Evolutionary conservation across 1,284 basidiomycete species (phyloP).

Genomic region (Apiotrichum sp.): DNA sequence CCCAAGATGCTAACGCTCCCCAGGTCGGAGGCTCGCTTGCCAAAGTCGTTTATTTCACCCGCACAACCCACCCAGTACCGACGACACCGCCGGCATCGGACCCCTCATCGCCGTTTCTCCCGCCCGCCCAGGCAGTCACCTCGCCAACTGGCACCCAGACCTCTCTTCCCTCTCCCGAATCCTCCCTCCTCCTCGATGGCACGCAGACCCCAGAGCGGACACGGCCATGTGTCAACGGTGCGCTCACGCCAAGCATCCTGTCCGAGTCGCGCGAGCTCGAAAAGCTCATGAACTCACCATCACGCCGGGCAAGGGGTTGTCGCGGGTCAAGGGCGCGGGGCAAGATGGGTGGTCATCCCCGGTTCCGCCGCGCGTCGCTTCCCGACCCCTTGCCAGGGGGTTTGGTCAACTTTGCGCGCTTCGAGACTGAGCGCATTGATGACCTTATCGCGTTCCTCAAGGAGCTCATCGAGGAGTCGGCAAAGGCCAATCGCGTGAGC

Average conservation of each 20-base stretch:
- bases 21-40: conserved; percentile 95
- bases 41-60: conserved; percentile 97
- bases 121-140: conserved; percentile 36
- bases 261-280: conserved; percentile 9
- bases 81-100: conserved; percentile 39
- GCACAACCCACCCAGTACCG: conserved; percentile 56
- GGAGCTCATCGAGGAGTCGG: conserved; percentile 78
- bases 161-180: conserved; percentile 27
- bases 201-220: conserved; percentile 39
- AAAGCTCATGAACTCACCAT: conserved; percentile 1
- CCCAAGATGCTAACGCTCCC: neutral
- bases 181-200: conserved; percentile 14
- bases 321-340: conserved; percentile 16
- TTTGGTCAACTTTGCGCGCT: conserved; percentile 94
- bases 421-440: conserved; percentile 86
- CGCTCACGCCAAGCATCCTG: conserved; percentile 65
- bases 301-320: conserved; percentile 46
- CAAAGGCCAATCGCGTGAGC: conserved; percentile 78
- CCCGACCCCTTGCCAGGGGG: conserved; percentile 85
- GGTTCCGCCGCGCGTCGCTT: conserved; percentile 60
- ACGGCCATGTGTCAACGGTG: conserved; percentile 56
- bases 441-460: conserved; percentile 83
- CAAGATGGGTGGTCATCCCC: conserved; percentile 51
- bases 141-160: conserved; percentile 12
- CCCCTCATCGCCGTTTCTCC: conserved; percentile 37